A percentile compares a stretch with the other conserved stretches of the same genome.
Conservation (phyloP, 1,284 basidiomycete genomes). For the Pseudozyma thailandica region DNA sequence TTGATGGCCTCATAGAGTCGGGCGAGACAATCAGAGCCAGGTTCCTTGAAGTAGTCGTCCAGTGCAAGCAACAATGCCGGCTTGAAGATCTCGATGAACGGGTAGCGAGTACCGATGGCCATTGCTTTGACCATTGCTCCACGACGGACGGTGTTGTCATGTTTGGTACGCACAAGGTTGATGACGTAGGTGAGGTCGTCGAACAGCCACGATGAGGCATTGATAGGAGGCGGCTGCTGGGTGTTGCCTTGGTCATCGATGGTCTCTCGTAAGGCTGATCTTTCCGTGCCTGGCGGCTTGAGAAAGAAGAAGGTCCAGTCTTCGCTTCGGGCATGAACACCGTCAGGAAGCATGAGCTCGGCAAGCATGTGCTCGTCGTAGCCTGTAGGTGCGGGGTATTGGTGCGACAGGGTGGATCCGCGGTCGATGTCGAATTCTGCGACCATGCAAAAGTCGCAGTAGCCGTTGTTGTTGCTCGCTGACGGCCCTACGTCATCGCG, state of each 20-base stretch:
- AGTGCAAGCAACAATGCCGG: constrained; percentile 91
- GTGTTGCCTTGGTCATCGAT: constrained; percentile 7
- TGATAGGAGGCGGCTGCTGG: neutral
- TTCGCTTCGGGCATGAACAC: constrained; percentile 89
- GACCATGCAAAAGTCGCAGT: constrained; percentile 61
- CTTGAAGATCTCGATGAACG: constrained; percentile 99
- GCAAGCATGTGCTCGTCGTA: constrained; percentile 76
- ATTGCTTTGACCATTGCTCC: constrained; percentile 95
- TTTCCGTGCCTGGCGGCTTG: constrained; percentile 32
- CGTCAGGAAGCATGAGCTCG: constrained; percentile 97
- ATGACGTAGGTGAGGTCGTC: constrained; percentile 77
- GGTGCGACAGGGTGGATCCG: constrained; percentile 58
- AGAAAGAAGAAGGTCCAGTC: constrained; percentile 99
- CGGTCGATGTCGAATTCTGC: constrained; percentile 65
- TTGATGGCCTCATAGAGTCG: constrained; percentile 93
- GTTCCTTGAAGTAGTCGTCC: constrained; percentile 90
- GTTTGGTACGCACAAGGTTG: constrained; percentile 93
- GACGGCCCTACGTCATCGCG: constrained; percentile 6
- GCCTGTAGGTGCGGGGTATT: constrained; percentile 55
- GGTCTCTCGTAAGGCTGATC: constrained; percentile 9
- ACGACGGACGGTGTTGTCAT: constrained; percentile 85
- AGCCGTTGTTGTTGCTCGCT: constrained; percentile 12
- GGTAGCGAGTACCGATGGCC: constrained; percentile 92
- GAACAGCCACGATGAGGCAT: constrained; percentile 29
- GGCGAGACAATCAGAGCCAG: constrained; percentile 85